Conservation (phyloP, 2,329 filamentous ascomycete species). For the Colletotrichum lupini region DNA sequence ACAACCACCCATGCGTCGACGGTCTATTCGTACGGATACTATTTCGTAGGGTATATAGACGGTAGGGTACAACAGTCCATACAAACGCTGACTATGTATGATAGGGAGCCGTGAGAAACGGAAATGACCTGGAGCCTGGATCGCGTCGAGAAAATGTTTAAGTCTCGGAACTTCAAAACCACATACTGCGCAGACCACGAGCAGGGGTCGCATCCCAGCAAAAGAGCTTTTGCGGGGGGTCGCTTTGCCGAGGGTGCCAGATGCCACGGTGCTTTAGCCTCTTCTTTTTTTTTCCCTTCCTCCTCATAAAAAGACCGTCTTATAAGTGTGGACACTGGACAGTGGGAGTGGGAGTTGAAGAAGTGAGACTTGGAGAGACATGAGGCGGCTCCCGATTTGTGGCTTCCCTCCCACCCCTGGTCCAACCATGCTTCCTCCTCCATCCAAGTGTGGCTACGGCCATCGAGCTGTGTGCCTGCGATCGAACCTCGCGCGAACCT, state of each 20-base stretch:
- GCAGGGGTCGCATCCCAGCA: not conserved
- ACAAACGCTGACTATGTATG: not conserved
- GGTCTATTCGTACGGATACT: not conserved
- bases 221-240: constrained; percentile 15
- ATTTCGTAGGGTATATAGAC: no score
- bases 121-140: not conserved
- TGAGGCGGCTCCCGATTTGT: constrained; percentile 8
- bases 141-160: not conserved
- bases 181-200: not conserved
- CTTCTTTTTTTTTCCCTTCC: not conserved
- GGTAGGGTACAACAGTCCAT: no score
- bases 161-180: not conserved
- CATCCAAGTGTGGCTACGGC: constrained; percentile 20
- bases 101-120: not conserved
- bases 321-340: not conserved
- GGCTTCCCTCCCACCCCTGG: constrained; percentile 17
- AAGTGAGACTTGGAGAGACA: not conserved
- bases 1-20: not conserved
- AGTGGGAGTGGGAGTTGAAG: not conserved
- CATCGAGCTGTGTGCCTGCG: constrained; percentile 26
- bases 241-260: constrained; percentile 4
- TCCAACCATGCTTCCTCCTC: constrained; percentile 3
- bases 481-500: constrained; percentile 17
- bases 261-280: constrained; percentile 1
- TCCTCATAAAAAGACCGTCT: not conserved